Conservation (phyloP, 805 yeast species). For the Wickerhamiella azymoides region DNA sequence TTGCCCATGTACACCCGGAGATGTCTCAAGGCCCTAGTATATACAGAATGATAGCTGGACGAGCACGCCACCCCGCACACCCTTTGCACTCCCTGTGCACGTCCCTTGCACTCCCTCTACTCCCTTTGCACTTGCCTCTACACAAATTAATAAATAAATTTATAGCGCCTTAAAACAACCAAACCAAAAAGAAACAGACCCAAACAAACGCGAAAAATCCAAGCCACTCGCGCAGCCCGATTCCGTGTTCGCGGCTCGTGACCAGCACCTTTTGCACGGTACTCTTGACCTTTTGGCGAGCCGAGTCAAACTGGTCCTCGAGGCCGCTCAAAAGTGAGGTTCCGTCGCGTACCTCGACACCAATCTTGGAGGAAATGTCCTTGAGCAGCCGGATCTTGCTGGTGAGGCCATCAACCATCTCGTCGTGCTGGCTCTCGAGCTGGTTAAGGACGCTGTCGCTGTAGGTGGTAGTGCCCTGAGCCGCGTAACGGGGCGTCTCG, state of each 20-base stretch:
- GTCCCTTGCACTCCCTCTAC: no score
- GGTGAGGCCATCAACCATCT: constrained; percentile 40
- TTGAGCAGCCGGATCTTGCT: constrained; percentile 42
- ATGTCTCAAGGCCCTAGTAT: no score
- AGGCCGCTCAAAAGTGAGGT: constrained; percentile 33
- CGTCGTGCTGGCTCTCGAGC: constrained; percentile 54
- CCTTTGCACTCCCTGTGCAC: no score
- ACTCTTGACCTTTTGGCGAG: constrained; percentile 34
- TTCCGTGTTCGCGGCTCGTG: constrained; percentile 51
- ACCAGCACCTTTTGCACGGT: constrained; percentile 44
- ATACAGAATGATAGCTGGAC: no score
- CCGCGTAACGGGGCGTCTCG: constrained; percentile 9
- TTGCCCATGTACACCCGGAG: no score
- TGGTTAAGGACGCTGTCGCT: constrained; percentile 42
- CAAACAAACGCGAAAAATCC: constrained; percentile 32
- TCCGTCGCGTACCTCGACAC: constrained; percentile 48
- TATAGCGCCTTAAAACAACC: constrained; percentile 25
- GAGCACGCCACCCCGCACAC: no score
- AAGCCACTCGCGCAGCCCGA: constrained; percentile 53
- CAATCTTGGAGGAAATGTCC: constrained; percentile 43
- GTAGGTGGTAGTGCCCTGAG: constrained; percentile 23
- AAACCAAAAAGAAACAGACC: constrained; percentile 38
- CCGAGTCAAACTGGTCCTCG: constrained; percentile 34
- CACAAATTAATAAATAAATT: no score
- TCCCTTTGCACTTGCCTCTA: no score